Evolutionary conservation across 495 filamentous ascomycete genomes (phyloP), one percentile per base, ranked within the genome.

Genomic region (Aspergillus biplanus): DNA sequence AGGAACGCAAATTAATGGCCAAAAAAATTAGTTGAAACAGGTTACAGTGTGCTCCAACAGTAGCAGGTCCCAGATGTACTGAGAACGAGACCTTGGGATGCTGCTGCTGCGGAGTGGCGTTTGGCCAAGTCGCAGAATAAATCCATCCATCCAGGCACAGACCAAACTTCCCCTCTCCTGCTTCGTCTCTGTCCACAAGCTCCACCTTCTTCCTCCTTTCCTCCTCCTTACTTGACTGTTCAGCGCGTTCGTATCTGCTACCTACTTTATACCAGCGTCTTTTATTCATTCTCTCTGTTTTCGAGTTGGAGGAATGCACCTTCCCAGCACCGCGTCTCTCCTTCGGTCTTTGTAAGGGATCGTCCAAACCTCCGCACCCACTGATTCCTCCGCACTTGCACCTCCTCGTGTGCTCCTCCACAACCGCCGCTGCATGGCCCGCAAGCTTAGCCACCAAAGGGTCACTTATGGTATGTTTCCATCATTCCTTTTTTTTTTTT

Each of bases 361-460:
- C 56, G 27, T 48, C 46, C 47, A 27, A 69, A 63, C 67, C 75
- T 78, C 77, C 77, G 76, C 77, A 78, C 73, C 73, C 58, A 47
- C 56, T 46, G n/a, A 50, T 49, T 63, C 42, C 66, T 66, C 66
- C 66, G 64, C 69, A 67, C 48, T 65, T 50, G 34, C 44, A 42
- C 49, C 34, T 57, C 56, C 55, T 60, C 63, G 58, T 60, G 59
- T 66, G 67, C 66, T 59, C 55, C 37, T 67, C 61, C 64, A 46
- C 59, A 63, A 55, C 52, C 67, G 66, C 55, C 62, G 65, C 77
- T 78, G 77, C 67, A 82, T 82, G 79, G 78, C 78, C 71, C 76
- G 76, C 56, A 82, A 80, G 75, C 69, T 72, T 35, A 82, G 67
- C 68, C 77, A 82, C 68, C 79, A 82, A 71, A 79, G 79, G 77